Evolutionary conservation across 2,329 filamentous ascomycete genomes (phyloP).

Genomic region (Trichoderma citrinoviride): DNA sequence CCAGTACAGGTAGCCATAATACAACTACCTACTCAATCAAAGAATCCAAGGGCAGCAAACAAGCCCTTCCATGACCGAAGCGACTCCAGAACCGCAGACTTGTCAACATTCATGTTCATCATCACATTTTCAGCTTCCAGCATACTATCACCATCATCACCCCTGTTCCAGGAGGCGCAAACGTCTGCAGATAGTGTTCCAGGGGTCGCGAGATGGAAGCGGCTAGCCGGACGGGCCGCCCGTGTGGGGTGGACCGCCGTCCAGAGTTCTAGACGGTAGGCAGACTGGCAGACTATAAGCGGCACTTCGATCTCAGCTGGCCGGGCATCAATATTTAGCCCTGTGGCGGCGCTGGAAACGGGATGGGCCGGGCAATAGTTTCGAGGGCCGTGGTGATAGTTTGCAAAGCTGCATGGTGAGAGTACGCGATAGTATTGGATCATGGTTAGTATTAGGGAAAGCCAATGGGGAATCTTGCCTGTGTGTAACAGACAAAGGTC

Average conservation of each 20-base stretch:
- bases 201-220: not conserved
- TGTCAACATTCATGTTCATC: too few relatives aligned
- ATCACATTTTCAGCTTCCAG: too few relatives aligned
- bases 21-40: too few relatives aligned
- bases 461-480: not conserved
- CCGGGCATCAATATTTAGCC: conserved; percentile 1
- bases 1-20: too few relatives aligned
- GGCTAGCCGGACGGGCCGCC: conserved; percentile 15
- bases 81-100: too few relatives aligned
- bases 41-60: too few relatives aligned
- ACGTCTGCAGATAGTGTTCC: not conserved
- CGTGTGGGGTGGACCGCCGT: conserved; percentile 1
- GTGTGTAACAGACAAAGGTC: not conserved
- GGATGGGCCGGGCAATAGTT: conserved; percentile 10
- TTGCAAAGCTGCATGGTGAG: not conserved
- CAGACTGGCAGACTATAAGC: too few relatives aligned
- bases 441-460: too few relatives aligned
- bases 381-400: not conserved
- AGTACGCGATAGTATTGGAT: not conserved
- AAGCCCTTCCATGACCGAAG: too few relatives aligned
- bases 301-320: conserved; percentile 1
- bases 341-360: conserved; percentile 7
- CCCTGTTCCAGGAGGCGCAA: too few relatives aligned
- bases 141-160: too few relatives aligned
- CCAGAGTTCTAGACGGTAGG: not conserved